A percentile compares a stretch with the other conserved stretches of the same genome.
Conservation (phyloP, 805 yeast genomes). For the Pichia manshurica region DNA sequence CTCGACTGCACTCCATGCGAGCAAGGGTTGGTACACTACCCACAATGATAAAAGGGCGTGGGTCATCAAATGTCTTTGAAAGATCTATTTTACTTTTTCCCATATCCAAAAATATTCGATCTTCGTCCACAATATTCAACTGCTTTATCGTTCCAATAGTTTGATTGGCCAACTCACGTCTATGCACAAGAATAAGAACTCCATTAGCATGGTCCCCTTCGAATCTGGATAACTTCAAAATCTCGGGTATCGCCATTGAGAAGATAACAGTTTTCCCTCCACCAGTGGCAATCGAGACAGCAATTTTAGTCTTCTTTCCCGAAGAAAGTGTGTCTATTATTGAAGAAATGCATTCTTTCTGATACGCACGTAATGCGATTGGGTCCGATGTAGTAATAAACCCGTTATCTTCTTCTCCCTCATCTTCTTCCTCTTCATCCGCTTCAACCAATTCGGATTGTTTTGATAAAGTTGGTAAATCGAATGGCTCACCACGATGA, state of each 20-base stretch:
- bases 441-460: no score
- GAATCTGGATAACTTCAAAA: conserved; percentile 22
- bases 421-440: neutral
- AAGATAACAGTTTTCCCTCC: conserved; percentile 90
- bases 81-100: conserved; percentile 39
- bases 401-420: neutral
- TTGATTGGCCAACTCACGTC: conserved; percentile 72
- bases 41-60: conserved; percentile 43
- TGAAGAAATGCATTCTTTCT: conserved; percentile 57
- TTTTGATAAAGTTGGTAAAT: no score
- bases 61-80: conserved; percentile 11
- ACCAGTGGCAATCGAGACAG: conserved; percentile 87
- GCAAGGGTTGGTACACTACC: conserved; percentile 73
- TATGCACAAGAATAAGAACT: conserved; percentile 67
- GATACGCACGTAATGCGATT: conserved; percentile 39
- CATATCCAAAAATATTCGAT: conserved; percentile 51
- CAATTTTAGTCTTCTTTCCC: conserved; percentile 45
- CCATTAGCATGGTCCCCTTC: conserved; percentile 29
- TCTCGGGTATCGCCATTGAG: conserved; percentile 45
- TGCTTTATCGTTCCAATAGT: conserved; percentile 46
- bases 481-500: no score
- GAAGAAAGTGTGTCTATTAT: conserved; percentile 43
- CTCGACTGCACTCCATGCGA: conserved; percentile 32
- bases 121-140: conserved; percentile 27
- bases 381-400: neutral